These are phyloP conservation scores for Nannochloris sp. DNA, from an alignment of 139 green algal genomes.

Conservation along the genomic window DNA sequence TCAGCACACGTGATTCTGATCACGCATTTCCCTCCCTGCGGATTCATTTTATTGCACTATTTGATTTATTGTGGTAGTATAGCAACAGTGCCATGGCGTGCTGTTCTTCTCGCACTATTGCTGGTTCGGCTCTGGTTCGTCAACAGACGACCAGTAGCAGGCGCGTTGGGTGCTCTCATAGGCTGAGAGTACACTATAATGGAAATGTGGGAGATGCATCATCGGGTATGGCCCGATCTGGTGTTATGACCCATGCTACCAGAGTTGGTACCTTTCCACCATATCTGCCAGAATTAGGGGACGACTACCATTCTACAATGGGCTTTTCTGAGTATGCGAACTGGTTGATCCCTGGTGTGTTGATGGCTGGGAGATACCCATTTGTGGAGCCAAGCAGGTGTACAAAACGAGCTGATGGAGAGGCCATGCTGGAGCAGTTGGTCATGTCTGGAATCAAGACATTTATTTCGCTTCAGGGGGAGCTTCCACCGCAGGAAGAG, in stretches of 20 bases:
- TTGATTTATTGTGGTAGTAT: no score
- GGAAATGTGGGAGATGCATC: no score
- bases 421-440: slow-evolving; percentile 57
- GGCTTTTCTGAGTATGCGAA: slow-evolving; percentile 65
- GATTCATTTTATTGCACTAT: no score
- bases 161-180: no score
- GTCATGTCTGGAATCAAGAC: slow-evolving; percentile 56
- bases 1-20: no score
- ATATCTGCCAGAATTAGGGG: slow-evolving; percentile 20
- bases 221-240: background rate
- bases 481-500: slow-evolving; percentile 60
- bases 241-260: background rate
- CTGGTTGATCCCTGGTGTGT: slow-evolving; percentile 67
- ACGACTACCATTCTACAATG: slow-evolving; percentile 37
- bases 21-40: no score
- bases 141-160: no score
- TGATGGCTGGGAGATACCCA: slow-evolving; percentile 77
- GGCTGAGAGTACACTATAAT: no score
- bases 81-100: no score
- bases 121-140: no score
- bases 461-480: slow-evolving; percentile 72
- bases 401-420: slow-evolving; percentile 31
- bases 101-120: no score
- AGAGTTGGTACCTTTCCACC: background rate
- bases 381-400: slow-evolving; percentile 69